Evolutionary conservation across 176 grass and related monocot species (phyloP), one percentile per base, ranked within the genome.

Genomic region (Canna indica): DNA sequence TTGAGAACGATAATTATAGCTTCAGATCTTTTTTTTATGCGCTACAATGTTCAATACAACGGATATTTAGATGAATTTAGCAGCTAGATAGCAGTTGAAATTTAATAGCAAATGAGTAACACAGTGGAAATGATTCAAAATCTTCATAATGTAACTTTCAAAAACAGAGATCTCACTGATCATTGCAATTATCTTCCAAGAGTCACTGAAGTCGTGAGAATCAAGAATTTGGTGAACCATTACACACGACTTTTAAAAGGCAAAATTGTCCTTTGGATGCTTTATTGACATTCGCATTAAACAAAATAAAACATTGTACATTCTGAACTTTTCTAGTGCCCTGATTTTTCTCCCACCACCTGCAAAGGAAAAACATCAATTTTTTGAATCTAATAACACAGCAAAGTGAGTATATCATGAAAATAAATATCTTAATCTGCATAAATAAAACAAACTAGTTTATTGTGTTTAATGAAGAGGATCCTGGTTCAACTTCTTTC

Each of bases 321-420:
- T 54, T 20, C 20, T 54, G 50, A 4, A 4, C 7, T 6, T 24
- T 6, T 20, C 50, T 54, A 54, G 50, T 54, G 50, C 50, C 50
- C 50, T 54, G 50, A 54, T 54, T 54, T 54, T 54, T 54, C 50
- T 54, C 20, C 50, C 17, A 54, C 50, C 50, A n/a, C n/a, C n/a
- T n/a, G n/a, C n/a, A n/a, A 54, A 6, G 0, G 50, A 54, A 54
- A 20, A 10, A 0, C 20, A 54, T 20, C 7, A 47, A 52, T 54
- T n/a, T n/a, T 54, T 54, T n/a, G 22, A 53, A 24, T 22, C n/a
- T 53, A 18, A 52, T 14, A 22, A n/a, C 5, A 20, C 48, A 52
- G 15, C 3, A 52, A 53, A 18, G 20, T 24, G 48, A 6, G n/a
- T 18, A 20, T 53, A n/a, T 53, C 7, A n/a, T 18, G 22, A n/a